phyloP scores from a whole-genome alignment of 1,284 basidiomycete genomes.

The Pisolithus thermaeus region DNA sequence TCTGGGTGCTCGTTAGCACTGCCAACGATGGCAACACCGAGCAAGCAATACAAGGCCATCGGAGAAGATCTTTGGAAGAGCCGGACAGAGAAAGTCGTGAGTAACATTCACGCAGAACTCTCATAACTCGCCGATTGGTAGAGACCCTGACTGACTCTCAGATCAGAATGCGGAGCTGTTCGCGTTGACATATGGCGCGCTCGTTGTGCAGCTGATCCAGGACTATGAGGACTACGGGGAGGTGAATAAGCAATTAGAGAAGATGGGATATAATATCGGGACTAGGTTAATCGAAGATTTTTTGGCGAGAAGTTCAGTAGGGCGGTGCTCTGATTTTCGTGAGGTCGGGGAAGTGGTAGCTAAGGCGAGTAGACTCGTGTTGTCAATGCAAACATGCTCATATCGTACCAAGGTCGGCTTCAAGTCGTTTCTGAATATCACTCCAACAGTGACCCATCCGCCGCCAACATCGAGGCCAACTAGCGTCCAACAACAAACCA shows the following conservation, averaged over 20 bases:
- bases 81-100: slow-evolving; percentile 84
- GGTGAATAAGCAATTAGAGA: slow-evolving; percentile 79
- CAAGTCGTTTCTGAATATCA: slow-evolving; percentile 95
- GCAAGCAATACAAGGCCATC: slow-evolving; percentile 77
- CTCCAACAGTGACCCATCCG: slow-evolving; percentile 75
- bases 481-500: slow-evolving; percentile 32
- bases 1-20: slow-evolving; percentile 1
- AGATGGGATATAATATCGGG: slow-evolving; percentile 99
- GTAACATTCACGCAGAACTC: slow-evolving; percentile 23
- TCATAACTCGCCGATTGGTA: background rate
- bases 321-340: slow-evolving; percentile 84
- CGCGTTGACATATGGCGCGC: slow-evolving; percentile 93
- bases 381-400: background rate
- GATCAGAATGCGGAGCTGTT: slow-evolving; percentile 93
- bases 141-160: slow-evolving; percentile 17
- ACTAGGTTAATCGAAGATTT: slow-evolving; percentile 97
- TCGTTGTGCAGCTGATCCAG: slow-evolving; percentile 97
- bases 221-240: slow-evolving; percentile 98
- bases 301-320: slow-evolving; percentile 82
- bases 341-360: slow-evolving; percentile 93
- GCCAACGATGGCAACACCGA: slow-evolving; percentile 54
- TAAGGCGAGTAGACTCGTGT: slow-evolving; percentile 50
- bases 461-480: slow-evolving; percentile 40
- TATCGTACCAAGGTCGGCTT: slow-evolving; percentile 77
- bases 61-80: slow-evolving; percentile 92